These are phyloP conservation scores for Boletellus deceptivus DNA, from an alignment of 1,284 basidiomycete species.

Conservation along the genomic window DNA sequence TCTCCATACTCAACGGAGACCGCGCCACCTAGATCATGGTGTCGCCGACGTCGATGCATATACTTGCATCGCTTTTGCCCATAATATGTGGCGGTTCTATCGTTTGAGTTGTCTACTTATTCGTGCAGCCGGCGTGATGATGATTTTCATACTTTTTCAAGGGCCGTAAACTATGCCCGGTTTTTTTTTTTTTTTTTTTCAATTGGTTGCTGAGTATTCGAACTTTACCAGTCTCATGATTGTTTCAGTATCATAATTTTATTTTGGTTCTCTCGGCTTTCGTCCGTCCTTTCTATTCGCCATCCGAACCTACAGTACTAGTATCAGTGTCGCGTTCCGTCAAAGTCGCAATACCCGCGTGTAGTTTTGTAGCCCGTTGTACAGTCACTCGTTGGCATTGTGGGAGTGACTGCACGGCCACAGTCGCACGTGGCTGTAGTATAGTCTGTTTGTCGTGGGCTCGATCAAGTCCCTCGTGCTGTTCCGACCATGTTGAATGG, in stretches of 20 bases:
- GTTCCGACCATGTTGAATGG: constrained; percentile 63
- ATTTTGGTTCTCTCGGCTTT: constrained; percentile 25
- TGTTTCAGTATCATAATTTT: constrained; percentile 33
- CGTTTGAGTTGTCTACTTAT: constrained; percentile 3
- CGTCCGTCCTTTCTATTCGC: constrained; percentile 17
- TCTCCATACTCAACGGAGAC: constrained; percentile 37
- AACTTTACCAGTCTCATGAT: constrained; percentile 21
- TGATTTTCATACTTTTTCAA: constrained; percentile 11
- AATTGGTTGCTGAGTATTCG: constrained; percentile 21
- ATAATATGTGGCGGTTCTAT: constrained; percentile 5
- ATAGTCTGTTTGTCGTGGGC: constrained; percentile 19
- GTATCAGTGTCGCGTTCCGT: constrained; percentile 29
- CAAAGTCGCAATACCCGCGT: constrained; percentile 33
- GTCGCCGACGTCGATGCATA: constrained; percentile 13
- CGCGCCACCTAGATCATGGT: constrained; percentile 28
- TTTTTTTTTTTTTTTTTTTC: constrained; percentile 28
- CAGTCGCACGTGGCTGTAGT: constrained; percentile 14
- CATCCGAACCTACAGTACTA: constrained; percentile 32
- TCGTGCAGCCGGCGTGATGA: constrained; percentile 4
- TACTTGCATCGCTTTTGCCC: constrained; percentile 20
- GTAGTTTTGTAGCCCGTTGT: constrained; percentile 37
- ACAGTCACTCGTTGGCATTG: neutral
- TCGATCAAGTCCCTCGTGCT: constrained; percentile 8
- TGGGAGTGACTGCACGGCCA: constrained; percentile 18
- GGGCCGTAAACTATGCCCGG: constrained; percentile 20